Conservation (phyloP, 495 filamentous ascomycete genomes). For the Hypoxylon lienhwacheense region DNA sequence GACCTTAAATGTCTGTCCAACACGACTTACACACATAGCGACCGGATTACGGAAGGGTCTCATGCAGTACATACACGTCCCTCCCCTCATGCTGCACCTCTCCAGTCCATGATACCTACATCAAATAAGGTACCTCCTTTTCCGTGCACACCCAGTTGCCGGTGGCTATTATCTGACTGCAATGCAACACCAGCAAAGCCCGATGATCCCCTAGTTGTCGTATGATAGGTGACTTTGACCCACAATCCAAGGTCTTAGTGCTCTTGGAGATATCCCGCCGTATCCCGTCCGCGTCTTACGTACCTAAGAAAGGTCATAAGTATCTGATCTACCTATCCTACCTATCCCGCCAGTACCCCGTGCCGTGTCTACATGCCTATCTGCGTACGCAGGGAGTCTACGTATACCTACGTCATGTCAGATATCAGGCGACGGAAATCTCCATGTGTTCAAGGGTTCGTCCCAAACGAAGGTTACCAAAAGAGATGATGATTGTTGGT, state of each 20-base stretch:
- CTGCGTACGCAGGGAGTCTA: too few relatives aligned
- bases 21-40: slow-evolving; percentile 3
- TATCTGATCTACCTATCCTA: too few relatives aligned
- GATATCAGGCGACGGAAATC: slow-evolving; percentile 28
- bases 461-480: slow-evolving; percentile 12
- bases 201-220: slow-evolving; percentile 24
- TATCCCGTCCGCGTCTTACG: background rate
- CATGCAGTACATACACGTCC: slow-evolving; percentile 6
- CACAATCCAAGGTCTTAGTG: slow-evolving; percentile 16
- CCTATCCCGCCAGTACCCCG: too few relatives aligned
- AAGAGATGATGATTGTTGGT: slow-evolving; percentile 13
- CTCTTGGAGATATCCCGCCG: slow-evolving; percentile 2
- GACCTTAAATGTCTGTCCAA: slow-evolving; percentile 25
- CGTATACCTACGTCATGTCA: too few relatives aligned
- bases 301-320: too few relatives aligned
- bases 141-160: slow-evolving; percentile 15
- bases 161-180: slow-evolving; percentile 24
- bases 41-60: slow-evolving; percentile 13
- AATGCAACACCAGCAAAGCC: slow-evolving; percentile 36
- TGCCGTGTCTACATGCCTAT: too few relatives aligned
- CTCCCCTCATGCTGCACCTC: slow-evolving; percentile 22
- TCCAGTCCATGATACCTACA: slow-evolving; percentile 12
- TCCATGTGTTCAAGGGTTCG: slow-evolving; percentile 14
- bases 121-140: slow-evolving; percentile 28
- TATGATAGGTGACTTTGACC: slow-evolving; percentile 32